Evolutionary conservation across 2,329 filamentous ascomycete species (phyloP), one percentile per base, ranked within the genome.

Genomic region (Aspergillus tanneri): DNA sequence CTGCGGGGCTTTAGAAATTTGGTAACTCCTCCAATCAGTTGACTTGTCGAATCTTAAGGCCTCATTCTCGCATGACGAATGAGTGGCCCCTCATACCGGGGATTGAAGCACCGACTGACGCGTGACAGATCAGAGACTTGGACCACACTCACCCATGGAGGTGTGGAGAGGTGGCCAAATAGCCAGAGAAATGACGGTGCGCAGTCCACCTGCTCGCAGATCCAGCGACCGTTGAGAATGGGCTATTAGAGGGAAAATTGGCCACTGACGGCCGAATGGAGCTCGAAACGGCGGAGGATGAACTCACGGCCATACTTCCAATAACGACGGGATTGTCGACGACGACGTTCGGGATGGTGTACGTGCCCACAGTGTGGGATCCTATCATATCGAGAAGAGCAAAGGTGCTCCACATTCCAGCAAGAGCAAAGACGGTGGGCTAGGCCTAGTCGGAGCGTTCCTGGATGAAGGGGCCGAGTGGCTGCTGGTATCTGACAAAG

Each of bases 101-200:
- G 27, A 34, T 40, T 19, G 30, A 47, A 48, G 42, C 30, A 21
- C 52, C 32, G 50, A 56, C 54, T 61, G 63, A 64, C 60, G 59
- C 60, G 59, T 66, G 63, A 67, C 62, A 58, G 53, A 54, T 67
- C 63, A 63, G 56, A 65, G 51, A 47, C 28, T 44, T 34, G 24
- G 23, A 25, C 14, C 16, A 18, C 23, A 42, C 45, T 49, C 8
- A 30, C 38, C 38, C 22, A 37, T 7, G 14, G 41, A 34, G 11
- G 8, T 16, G n/a, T 34, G 32, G 46, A 39, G 16, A 43, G 30
- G 21, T 34, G 37, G 36, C 36, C 43, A 25, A 45, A n/a, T 19
- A 34, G 10, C 23, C 36, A 28, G 23, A 24, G 16, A 18, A 32
- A 36, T 45, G 24, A 35, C 43, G 12, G 19, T 38, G 14, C 32